Percentiles rank a stretch among this genome's conserved stretches.
phyloP scores from a whole-genome alignment of 176 grass and related monocot genomes.

The Typha latifolia region DNA sequence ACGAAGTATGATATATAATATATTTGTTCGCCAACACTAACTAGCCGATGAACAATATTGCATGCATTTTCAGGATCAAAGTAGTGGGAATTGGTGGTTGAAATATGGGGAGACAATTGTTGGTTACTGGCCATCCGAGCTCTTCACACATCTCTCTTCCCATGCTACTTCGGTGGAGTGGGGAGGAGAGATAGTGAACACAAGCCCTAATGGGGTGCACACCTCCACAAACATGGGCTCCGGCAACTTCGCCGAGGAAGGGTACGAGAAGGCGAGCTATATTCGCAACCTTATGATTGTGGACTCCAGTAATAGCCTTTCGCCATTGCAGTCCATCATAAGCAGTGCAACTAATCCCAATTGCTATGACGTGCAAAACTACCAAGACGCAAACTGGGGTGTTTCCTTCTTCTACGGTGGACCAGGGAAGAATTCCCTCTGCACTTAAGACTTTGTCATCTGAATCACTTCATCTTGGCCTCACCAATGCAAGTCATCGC shows the following conservation, averaged over 20 bases:
- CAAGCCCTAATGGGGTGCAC: background rate
- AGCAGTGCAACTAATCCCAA: background rate
- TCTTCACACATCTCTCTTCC: background rate
- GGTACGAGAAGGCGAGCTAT: background rate
- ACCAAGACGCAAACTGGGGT: background rate
- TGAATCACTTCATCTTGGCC: too few relatives aligned
- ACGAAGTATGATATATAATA: too few relatives aligned
- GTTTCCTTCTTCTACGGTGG: background rate
- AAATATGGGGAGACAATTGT: background rate
- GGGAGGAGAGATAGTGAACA: constrained; percentile 12
- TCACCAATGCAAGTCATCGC: too few relatives aligned
- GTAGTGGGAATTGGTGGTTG: constrained; percentile 10
- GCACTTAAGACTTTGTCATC: too few relatives aligned
- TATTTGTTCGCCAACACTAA: too few relatives aligned
- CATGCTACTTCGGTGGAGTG: background rate
- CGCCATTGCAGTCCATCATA: background rate
- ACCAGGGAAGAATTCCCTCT: background rate
- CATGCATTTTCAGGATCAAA: background rate
- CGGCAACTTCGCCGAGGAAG: constrained; percentile 1
- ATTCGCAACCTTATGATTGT: constrained; percentile 6
- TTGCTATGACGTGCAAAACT: background rate
- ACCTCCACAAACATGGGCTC: constrained; percentile 9
- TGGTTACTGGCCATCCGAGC: constrained; percentile 9
- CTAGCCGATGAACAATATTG: background rate
- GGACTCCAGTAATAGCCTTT: background rate